Evolutionary conservation across 495 filamentous ascomycete genomes (phyloP), one percentile per base, ranked within the genome.

Genomic region (Corynascus novoguineensis): DNA sequence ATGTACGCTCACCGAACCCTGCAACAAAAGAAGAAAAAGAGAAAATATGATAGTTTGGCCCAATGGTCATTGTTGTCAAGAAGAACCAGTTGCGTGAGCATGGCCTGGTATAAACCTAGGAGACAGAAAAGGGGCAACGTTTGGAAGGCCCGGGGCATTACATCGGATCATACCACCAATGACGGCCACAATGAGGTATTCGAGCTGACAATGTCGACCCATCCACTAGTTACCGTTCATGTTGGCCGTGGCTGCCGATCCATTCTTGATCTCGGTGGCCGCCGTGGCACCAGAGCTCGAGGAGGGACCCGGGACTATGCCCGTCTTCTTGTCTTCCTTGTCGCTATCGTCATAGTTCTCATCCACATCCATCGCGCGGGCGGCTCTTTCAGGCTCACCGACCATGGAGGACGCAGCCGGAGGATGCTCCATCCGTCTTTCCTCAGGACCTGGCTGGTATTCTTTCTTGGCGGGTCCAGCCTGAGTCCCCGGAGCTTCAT

Each of bases 321-420:
- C 75, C 3, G 74, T 73, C 57, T 81, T 83, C 66, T 86, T 82
- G 71, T 95, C 91, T 47, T 95, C 86, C 59, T 95, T 92, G 28
- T 89, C 90, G 61, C 95, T 91, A 70, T 96, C 92, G 62, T 85
- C 81, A 59, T 98, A 96, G 58, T 96, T 85, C 70, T 98, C 92
- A 67, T 98, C 93, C 41, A 97, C 87, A 22, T 97, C 93, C 85
- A 98, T 95, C 70, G 96, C 93, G 9, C 93, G 82, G 32, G 88
- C 87, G 6, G 93, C 89, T 12, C 91, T 81, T 73, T 98, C 93
- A 44, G 80, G 79, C 64, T 87, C 83, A 28, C 74, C 75, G 53
- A 75, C 67, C 15, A 78, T 69, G 15, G 75, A 61, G 8, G 75
- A 70, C 14, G 78, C 69, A 53, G 77, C 76, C 21, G 78, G 72